Percentiles rank a stretch among this genome's conserved stretches.
These are phyloP conservation scores for Escovopsis weberi DNA, from an alignment of 2,329 filamentous ascomycete species.

Conservation along the genomic window DNA sequence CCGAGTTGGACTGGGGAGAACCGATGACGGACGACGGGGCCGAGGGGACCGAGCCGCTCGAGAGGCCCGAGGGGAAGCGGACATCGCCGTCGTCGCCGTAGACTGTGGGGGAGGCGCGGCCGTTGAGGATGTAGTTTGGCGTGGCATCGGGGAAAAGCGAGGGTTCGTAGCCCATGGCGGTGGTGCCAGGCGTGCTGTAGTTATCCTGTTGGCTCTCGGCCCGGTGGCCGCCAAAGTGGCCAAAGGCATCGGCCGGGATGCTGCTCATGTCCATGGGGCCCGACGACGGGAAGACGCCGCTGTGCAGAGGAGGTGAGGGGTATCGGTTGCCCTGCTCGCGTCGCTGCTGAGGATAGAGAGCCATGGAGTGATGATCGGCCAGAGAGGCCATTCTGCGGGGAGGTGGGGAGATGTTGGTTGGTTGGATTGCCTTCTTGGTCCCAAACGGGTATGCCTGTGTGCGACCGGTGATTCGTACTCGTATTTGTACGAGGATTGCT, in stretches of 20 bases:
- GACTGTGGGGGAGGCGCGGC: slow-evolving; percentile 31
- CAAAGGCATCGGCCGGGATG: slow-evolving; percentile 30
- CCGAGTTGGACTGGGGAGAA: slow-evolving; percentile 49
- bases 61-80: slow-evolving; percentile 40
- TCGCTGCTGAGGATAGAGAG: slow-evolving; percentile 7
- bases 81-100: slow-evolving; percentile 37
- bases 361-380: background rate
- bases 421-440: no score
- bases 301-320: slow-evolving; percentile 23
- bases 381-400: no score
- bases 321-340: slow-evolving; percentile 29
- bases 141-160: slow-evolving; percentile 31
- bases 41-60: slow-evolving; percentile 45
- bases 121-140: slow-evolving; percentile 29
- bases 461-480: no score
- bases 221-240: slow-evolving; percentile 23
- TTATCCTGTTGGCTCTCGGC: slow-evolving; percentile 14
- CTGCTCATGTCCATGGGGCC: slow-evolving; percentile 31
- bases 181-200: slow-evolving; percentile 9
- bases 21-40: slow-evolving; percentile 52
- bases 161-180: slow-evolving; percentile 28
- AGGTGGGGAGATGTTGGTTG: no score
- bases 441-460: no score
- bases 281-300: slow-evolving; percentile 21
- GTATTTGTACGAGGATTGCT: no score